Evolutionary conservation across 2,329 filamentous ascomycete species (phyloP).

Genomic region (Fonsecaea pugnacius): DNA sequence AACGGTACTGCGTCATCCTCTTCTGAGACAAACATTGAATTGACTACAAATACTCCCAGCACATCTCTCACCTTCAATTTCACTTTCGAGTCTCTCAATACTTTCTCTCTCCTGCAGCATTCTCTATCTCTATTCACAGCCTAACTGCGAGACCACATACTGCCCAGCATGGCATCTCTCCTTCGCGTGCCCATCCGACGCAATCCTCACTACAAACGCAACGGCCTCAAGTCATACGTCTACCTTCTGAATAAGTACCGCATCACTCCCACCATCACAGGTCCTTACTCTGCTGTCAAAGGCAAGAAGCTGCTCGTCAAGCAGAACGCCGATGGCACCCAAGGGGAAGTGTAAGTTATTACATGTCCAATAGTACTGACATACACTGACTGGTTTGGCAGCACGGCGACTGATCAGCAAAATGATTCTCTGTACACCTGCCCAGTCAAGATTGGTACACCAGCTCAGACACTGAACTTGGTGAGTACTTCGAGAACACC

Average conservation of each 20-base stretch:
- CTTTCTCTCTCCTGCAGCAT: not conserved
- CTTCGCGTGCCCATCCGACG: not conserved
- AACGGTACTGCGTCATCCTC: not conserved
- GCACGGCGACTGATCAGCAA: conserved; percentile 67
- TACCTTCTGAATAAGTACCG: conserved; percentile 64
- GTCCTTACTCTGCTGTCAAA: conserved; percentile 62
- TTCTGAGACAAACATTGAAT: not conserved
- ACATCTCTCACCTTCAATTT: not conserved
- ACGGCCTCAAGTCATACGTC: conserved; percentile 67
- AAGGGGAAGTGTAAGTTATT: conserved; percentile 20
- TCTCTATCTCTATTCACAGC: not conserved
- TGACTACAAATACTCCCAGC: not conserved
- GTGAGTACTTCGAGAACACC: conserved; percentile 5
- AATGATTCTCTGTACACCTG: conserved; percentile 70
- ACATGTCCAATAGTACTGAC: not conserved
- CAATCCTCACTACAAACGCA: conserved; percentile 55
- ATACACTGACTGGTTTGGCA: conserved; percentile 1
- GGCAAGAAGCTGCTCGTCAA: conserved; percentile 41
- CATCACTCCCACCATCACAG: conserved; percentile 65
- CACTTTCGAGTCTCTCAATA: not conserved
- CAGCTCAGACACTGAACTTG: conserved; percentile 61
- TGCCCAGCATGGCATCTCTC: conserved; percentile 1
- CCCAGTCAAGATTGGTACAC: conserved; percentile 68
- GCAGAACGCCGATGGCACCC: conserved; percentile 18
- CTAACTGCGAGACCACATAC: not conserved